These are phyloP conservation scores for Suhomyces kunorum DNA, from an alignment of 1,139 yeast genomes.

Conservation along the genomic window DNA sequence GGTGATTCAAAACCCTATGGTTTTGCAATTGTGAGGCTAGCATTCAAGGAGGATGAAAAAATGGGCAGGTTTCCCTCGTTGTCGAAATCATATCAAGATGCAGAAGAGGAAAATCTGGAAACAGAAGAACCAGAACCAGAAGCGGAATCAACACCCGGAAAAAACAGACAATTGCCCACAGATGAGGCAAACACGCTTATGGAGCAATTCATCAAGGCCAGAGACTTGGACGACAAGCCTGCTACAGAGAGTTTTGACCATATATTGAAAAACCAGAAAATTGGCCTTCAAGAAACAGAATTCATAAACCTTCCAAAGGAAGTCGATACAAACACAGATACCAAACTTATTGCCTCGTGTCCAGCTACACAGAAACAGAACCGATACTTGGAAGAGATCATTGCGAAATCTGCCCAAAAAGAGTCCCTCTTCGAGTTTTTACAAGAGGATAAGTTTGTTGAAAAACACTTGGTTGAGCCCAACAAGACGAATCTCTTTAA, in stretches of 20 bases:
- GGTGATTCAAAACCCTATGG: slow-evolving; percentile 25
- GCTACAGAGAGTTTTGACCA: slow-evolving; percentile 3
- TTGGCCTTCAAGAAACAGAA: slow-evolving; percentile 13
- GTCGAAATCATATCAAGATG: slow-evolving; percentile 21
- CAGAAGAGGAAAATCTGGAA: slow-evolving; percentile 9
- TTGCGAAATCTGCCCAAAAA: slow-evolving; percentile 28
- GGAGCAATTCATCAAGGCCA: slow-evolving; percentile 31
- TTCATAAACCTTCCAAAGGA: slow-evolving; percentile 14
- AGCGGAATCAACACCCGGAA: slow-evolving; percentile 1
- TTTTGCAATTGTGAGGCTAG: slow-evolving; percentile 52
- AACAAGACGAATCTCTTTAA: slow-evolving; percentile 32
- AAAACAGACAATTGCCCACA: slow-evolving; percentile 10
- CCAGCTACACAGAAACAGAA: slow-evolving; percentile 36
- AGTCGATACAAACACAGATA: slow-evolving; percentile 14
- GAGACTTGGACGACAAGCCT: slow-evolving; percentile 24
- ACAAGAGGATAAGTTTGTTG: slow-evolving; percentile 27
- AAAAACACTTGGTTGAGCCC: slow-evolving; percentile 26
- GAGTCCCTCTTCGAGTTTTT: slow-evolving; percentile 24
- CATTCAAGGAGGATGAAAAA: slow-evolving; percentile 78
- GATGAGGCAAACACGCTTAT: slow-evolving; percentile 22
- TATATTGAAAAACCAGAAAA: slow-evolving; percentile 13
- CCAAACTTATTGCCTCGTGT: slow-evolving; percentile 27
- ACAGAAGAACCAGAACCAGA: slow-evolving; percentile 1
- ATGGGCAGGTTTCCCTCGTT: slow-evolving; percentile 60
- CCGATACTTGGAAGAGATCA: slow-evolving; percentile 27